Conservation (phyloP, 202 grass and related monocot genomes). For the Panicum virgatum region DNA sequence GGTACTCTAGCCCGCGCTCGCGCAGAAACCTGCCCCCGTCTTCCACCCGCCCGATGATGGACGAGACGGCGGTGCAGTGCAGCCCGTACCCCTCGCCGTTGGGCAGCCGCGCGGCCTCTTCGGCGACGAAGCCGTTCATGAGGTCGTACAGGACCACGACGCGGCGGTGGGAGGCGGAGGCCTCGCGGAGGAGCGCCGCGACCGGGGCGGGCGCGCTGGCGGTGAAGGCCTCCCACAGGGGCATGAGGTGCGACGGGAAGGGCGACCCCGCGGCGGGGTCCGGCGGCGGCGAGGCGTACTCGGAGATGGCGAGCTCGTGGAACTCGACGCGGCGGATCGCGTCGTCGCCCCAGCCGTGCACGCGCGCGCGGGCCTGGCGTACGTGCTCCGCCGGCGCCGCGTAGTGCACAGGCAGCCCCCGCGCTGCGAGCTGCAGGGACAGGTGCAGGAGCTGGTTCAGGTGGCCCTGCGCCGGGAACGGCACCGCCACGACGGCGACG, state of each 20-base stretch:
- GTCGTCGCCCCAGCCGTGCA: slow-evolving; percentile 45
- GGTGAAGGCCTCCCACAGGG: slow-evolving; percentile 24
- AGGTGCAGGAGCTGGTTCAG: slow-evolving; percentile 78
- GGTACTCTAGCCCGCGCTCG: slow-evolving; percentile 14
- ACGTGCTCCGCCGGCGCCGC: slow-evolving; percentile 49
- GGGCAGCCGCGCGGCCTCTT: slow-evolving; percentile 40
- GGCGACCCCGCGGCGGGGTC: slow-evolving; percentile 22
- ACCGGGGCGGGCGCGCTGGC: neutral
- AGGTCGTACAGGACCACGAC: slow-evolving; percentile 52
- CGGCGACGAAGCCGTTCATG: slow-evolving; percentile 34
- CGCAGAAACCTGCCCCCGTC: neutral
- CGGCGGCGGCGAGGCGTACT: slow-evolving; percentile 39
- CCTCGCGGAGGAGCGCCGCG: slow-evolving; percentile 22
- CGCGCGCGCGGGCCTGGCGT: slow-evolving; percentile 39
- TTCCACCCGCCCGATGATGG: neutral
- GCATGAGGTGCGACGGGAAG: slow-evolving; percentile 47
- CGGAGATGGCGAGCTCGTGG: slow-evolving; percentile 44
- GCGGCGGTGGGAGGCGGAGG: slow-evolving; percentile 34
- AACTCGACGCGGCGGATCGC: slow-evolving; percentile 35
- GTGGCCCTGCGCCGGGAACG: slow-evolving; percentile 65
- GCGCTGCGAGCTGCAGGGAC: slow-evolving; percentile 39
- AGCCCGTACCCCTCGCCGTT: slow-evolving; percentile 53
- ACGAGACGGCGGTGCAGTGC: slow-evolving; percentile 20
- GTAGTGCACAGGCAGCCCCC: slow-evolving; percentile 47
- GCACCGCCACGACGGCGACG: slow-evolving; percentile 54